Base-by-base conservation (phyloP, 2,329 filamentous ascomycete species). In the Beauveria bassiana region DNA sequence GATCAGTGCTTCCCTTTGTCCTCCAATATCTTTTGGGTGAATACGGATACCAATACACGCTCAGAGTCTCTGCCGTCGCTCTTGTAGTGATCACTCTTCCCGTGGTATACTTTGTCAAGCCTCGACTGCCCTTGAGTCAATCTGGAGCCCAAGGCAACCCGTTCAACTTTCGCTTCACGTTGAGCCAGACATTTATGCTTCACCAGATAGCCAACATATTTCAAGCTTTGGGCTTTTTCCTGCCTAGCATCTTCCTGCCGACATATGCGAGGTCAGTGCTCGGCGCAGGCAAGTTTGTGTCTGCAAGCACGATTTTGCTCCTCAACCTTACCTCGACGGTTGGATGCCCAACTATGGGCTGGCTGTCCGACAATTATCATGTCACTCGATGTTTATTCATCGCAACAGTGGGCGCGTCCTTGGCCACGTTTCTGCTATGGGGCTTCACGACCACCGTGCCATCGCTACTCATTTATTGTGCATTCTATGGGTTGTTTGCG, bases 401-500 rank as follows among this genome's bases (percentile, higher is more conserved):
- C 7, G 83, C 82, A 0, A 80, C 81, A 0, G 64, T 81, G 3
- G 80, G 81, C 10, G 82, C 84, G 0, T 77, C 79, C 0, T 58
- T 83, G 6, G 79, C 81, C 0, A 81, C 79, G 0, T 77, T 87
- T 24, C 68, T 86, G 20, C 72, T 87, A 42, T 88, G 85, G 85
- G 85, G 84, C 0, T 68, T 79, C 38, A 76, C 81, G 31, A 76
- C 74, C 0, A 77, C 75, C 7, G 70, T 83, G 51, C 75, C 77
- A 2, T 70, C 83, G 18, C 72, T 87, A 28, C 78, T 82, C 22
- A 65, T 81, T 16, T 88, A 86, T 70, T 81, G 83, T 20, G 70
- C 84, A 24, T 74, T 78, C 10, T 88, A 84, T 67, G 86, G 85
- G 1, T 77, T 86, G 65, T 87, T 86, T 60, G 84, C 85, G 0